Evolutionary conservation across 2,329 filamentous ascomycete genomes (phyloP).

Genomic region (Penicillium sp.): DNA sequence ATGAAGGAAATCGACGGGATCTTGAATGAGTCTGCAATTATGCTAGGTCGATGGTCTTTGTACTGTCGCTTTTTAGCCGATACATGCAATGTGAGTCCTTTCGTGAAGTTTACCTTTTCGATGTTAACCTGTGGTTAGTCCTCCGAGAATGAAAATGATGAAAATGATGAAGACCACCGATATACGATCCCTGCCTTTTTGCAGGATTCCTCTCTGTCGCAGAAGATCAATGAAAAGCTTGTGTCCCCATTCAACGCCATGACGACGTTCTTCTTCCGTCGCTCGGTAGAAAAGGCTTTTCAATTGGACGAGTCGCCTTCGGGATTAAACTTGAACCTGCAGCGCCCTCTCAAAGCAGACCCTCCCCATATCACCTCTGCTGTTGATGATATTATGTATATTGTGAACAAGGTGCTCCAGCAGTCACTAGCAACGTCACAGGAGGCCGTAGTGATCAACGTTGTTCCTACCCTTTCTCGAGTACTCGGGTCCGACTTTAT

Average conservation of each 20-base stretch:
- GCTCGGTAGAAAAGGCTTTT: constrained; percentile 95
- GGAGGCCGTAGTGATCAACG: constrained; percentile 66
- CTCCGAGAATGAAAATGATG: constrained; percentile 45
- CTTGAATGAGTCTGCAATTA: constrained; percentile 79
- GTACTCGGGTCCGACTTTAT: constrained; percentile 87
- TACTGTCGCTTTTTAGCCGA: constrained; percentile 83
- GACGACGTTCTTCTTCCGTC: constrained; percentile 93
- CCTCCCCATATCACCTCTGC: constrained; percentile 89
- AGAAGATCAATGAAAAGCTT: constrained; percentile 70
- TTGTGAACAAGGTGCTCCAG: constrained; percentile 85
- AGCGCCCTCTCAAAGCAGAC: constrained; percentile 65
- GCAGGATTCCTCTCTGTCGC: constrained; percentile 68
- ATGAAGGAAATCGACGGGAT: constrained; percentile 93
- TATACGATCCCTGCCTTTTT: constrained; percentile 68
- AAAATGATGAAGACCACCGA: constrained; percentile 51
- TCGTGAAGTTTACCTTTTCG: neutral
- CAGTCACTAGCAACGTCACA: constrained; percentile 83
- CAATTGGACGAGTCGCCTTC: constrained; percentile 84
- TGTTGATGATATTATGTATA: constrained; percentile 99
- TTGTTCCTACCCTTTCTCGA: constrained; percentile 70
- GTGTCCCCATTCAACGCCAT: constrained; percentile 79
- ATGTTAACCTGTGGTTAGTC: constrained; percentile 11
- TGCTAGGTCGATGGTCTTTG: constrained; percentile 88
- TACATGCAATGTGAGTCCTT: constrained; percentile 66
- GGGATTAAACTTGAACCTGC: constrained; percentile 70